phyloP scores from a whole-genome alignment of 2,329 filamentous ascomycete genomes.

The Aphanocladium album region DNA sequence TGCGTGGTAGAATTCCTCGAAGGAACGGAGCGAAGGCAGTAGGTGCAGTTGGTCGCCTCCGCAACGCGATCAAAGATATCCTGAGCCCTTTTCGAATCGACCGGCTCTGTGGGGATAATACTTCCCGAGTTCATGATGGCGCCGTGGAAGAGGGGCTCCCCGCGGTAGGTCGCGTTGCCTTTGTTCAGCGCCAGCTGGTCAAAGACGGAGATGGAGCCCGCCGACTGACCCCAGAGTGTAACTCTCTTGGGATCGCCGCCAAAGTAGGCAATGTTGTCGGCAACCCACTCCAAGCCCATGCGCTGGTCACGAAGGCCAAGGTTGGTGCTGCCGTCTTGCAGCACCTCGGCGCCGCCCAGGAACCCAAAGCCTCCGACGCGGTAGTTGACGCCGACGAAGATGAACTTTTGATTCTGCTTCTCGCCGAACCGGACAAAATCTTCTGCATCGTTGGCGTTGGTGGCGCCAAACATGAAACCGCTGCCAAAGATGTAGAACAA shows the following conservation, averaged over 20 bases:
- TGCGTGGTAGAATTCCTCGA: conserved; percentile 54
- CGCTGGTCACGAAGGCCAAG: too few relatives aligned
- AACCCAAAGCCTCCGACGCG: conserved; percentile 59
- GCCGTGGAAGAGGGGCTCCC: too few relatives aligned
- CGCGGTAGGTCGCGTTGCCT: too few relatives aligned
- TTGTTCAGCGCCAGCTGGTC: too few relatives aligned
- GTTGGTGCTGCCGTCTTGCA: conserved; percentile 16
- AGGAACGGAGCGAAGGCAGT: conserved; percentile 4
- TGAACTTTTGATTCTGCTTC: conserved; percentile 46
- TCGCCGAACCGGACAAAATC: conserved; percentile 30
- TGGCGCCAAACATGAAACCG: conserved; percentile 36
- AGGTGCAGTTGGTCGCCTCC: conserved; percentile 44
- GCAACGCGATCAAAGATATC: conserved; percentile 49
- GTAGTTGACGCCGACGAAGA: conserved; percentile 63
- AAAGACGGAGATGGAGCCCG: too few relatives aligned
- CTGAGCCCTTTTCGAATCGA: conserved; percentile 54
- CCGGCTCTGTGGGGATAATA: conserved; percentile 43
- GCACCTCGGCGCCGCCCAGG: conserved; percentile 50
- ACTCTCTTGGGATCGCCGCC: too few relatives aligned
- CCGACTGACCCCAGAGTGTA: too few relatives aligned
- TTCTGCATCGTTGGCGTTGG: conserved; percentile 33
- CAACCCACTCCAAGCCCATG: too few relatives aligned
- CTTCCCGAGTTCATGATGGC: conserved; percentile 61
- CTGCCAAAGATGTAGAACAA: conserved; percentile 56
- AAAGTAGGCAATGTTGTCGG: too few relatives aligned